Base-by-base conservation (phyloP, 2,329 filamentous ascomycete species). In the Verticillium isaacii region DNA sequence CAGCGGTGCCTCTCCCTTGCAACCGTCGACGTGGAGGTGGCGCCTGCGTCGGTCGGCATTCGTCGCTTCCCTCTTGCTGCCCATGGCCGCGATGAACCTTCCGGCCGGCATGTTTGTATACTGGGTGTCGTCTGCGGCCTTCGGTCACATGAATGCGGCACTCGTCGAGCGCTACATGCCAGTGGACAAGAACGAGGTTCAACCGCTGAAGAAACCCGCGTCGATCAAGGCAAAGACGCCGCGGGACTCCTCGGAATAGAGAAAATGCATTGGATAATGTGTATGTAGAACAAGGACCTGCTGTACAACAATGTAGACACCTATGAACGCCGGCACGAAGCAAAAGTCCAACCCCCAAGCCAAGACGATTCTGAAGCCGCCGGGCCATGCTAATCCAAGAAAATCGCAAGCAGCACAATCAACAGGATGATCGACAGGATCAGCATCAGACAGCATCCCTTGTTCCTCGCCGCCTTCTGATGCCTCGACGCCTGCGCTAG, bases 381-480 rank as follows among this genome's bases (percentile, higher is more conserved):
- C 45, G 14, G 45, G 36, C 56, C 25, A 58, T 50, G 45, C 63
- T 66, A 96, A 62, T 91, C 90, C 69, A 97, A 73, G 59, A 93
- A 87, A 59, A 94, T 90, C 15, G 95, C 96, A 68, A 99, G 78
- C 63, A 99, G 82, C 55, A 99, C 89, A 68, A 99, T 92, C 3
- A 92, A 90, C 70, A 98, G 75, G 63, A 99, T 95, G 57, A 99
- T 86, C 1, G 90, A 89, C 71, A 99, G 75, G 63, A 99, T 94
- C 58, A 99, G 77, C 70, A 99, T 77, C 73, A 99, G 78, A 74
- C 93, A 97, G 74, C 94, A 99, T 50, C 92, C 91, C 82, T 96
- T 97, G 77, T 92, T 95, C 66, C 96, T 86, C 32, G 95, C 95
- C 65, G 92, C 93, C 84, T 93, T 97, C 81, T 99, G 96, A 76